Percentiles rank a stretch among this genome's conserved stretches.
phyloP scores from a whole-genome alignment of 805 yeast genomes.

The Saccharomycopsis javanensis region DNA sequence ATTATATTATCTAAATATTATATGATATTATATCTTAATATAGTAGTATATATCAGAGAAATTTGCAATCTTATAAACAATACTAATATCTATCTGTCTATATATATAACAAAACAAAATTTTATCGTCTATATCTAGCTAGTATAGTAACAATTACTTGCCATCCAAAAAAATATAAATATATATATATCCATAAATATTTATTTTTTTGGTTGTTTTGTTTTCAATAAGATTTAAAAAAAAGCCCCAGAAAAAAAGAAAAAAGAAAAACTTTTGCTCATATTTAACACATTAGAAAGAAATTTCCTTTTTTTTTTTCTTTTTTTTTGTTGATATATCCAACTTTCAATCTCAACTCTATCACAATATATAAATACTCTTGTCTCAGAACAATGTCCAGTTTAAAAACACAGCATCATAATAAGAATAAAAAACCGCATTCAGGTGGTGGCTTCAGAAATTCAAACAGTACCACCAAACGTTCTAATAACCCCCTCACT shows the following conservation, averaged over 20 bases:
- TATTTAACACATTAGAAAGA: no score
- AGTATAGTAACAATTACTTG: background rate
- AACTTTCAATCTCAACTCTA: no score
- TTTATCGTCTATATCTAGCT: background rate
- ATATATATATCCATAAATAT: no score
- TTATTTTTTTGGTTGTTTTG: no score
- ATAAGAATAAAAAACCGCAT: background rate
- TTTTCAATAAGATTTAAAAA: no score
- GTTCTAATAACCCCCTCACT: background rate
- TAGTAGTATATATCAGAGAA: no score
- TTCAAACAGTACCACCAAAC: conserved; percentile 22
- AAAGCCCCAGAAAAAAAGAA: background rate
- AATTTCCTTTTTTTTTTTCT: no score
- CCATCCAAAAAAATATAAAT: no score
- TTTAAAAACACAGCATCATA: conserved; percentile 2
- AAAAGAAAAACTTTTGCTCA: background rate
- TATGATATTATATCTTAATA: no score
- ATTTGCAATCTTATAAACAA: background rate
- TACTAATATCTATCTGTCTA: background rate
- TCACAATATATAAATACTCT: no score
- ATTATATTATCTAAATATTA: no score
- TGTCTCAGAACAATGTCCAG: background rate
- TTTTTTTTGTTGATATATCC: no score
- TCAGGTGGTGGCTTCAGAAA: conserved; percentile 32
- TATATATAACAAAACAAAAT: background rate